phyloP scores from a whole-genome alignment of 75 land plant species.

The Cunninghamia lanceolata region DNA sequence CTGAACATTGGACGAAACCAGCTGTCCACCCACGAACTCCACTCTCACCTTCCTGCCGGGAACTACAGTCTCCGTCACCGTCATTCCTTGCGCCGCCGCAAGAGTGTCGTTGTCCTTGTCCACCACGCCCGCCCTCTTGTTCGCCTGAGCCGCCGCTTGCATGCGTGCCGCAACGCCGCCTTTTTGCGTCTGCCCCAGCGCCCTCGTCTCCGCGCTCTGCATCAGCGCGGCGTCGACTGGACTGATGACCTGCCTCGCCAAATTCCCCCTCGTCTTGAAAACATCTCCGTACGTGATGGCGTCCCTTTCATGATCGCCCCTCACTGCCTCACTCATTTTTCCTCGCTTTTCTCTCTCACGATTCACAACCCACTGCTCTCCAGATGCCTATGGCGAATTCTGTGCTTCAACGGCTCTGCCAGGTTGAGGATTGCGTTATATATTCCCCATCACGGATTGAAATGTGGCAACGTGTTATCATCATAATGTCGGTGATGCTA shows the following conservation, averaged over 20 bases:
- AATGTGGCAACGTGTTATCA: too few species aligned
- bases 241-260: constrained; percentile 44
- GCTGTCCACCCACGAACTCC: constrained; percentile 36
- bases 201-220: constrained; percentile 65
- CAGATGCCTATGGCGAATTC: too few species aligned
- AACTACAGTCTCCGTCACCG: constrained; percentile 42
- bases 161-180: constrained; percentile 70
- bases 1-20: constrained; percentile 25
- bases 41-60: constrained; percentile 35
- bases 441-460: too few species aligned
- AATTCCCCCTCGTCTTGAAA: constrained; percentile 44
- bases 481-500: too few species aligned
- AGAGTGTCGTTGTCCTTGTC: constrained; percentile 18
- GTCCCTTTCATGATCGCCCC: constrained; percentile 2
- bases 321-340: constrained; percentile 24
- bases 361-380: too few species aligned
- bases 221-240: constrained; percentile 73
- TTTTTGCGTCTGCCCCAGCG: constrained; percentile 52
- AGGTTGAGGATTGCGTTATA: too few species aligned
- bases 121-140: constrained; percentile 51
- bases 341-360: too few species aligned
- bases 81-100: constrained; percentile 51
- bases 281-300: constrained; percentile 77
- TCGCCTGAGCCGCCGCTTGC: constrained; percentile 69
- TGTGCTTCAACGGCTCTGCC: too few species aligned